Conservation (phyloP, 345 rosid genomes). For the Cochlearia excelsa region DNA sequence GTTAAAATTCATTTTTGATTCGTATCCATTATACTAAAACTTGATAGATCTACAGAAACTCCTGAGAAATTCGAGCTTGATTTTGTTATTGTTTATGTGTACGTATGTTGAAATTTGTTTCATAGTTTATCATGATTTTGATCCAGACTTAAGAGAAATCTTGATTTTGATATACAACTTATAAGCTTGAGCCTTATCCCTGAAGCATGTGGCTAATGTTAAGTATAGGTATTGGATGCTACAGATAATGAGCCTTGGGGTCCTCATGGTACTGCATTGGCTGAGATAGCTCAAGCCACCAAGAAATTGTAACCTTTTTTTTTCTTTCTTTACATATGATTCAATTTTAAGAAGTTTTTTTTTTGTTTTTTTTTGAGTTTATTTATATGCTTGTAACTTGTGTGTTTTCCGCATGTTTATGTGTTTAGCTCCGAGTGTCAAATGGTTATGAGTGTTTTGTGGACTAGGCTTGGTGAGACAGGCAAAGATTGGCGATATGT, state of each 20-base stretch:
- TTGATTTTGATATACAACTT: too few species aligned
- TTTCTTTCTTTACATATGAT: not conserved
- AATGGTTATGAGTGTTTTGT: too few species aligned
- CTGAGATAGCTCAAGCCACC: too few species aligned
- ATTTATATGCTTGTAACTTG: slow-evolving; percentile 1
- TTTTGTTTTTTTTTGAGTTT: not conserved
- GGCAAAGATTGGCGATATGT: too few species aligned
- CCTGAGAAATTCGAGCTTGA: slow-evolving; percentile 21
- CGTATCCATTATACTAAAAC: not conserved
- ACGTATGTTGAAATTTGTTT: not conserved
- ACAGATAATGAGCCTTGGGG: too few species aligned
- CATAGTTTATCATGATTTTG: not conserved
- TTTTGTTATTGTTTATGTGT: slow-evolving; percentile 6
- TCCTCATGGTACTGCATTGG: too few species aligned
- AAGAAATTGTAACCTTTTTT: not conserved
- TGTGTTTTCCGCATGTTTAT: slow-evolving; percentile 11
- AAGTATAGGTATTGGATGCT: too few species aligned
- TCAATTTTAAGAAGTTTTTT: not conserved
- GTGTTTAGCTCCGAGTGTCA: too few species aligned
- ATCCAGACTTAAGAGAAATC: not conserved
- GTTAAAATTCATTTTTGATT: slow-evolving; percentile 39
- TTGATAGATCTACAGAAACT: not conserved
- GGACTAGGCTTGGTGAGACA: slow-evolving; percentile 14
- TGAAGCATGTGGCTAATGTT: too few species aligned
- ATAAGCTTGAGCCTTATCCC: too few species aligned